Conservation (phyloP, 225 moss, liverwort and hornwort genomes). For the Sphagnum contortum region DNA sequence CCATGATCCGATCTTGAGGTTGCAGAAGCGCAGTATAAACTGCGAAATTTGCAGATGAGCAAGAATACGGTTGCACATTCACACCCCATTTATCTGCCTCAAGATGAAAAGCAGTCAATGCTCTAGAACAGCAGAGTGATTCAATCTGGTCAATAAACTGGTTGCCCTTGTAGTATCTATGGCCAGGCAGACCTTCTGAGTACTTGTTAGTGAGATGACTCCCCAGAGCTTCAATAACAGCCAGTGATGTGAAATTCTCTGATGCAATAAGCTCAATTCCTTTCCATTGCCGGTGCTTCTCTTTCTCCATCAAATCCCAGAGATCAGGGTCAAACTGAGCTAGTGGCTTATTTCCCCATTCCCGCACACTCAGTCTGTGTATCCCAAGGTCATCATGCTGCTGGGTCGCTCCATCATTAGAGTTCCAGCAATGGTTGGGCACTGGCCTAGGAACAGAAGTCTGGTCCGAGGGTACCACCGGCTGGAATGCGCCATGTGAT, state of each 20-base stretch:
- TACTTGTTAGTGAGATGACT: slow-evolving; percentile 43
- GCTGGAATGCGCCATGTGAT: no score
- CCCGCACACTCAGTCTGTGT: slow-evolving; percentile 21
- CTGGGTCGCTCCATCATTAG: no score
- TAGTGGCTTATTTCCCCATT: slow-evolving; percentile 27
- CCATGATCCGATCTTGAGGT: slow-evolving; percentile 47
- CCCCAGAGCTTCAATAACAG: slow-evolving; percentile 41
- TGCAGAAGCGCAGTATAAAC: slow-evolving; percentile 35
- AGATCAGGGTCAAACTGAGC: slow-evolving; percentile 19
- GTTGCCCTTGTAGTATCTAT: slow-evolving; percentile 38
- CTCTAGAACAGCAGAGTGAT: slow-evolving; percentile 29
- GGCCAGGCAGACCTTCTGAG: slow-evolving; percentile 38
- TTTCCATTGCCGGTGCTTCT: slow-evolving; percentile 38
- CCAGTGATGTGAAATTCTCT: slow-evolving; percentile 49
- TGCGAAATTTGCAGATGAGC: slow-evolving; percentile 41
- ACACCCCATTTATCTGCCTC: slow-evolving; percentile 34
- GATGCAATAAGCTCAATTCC: slow-evolving; percentile 46
- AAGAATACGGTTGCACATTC: slow-evolving; percentile 44
- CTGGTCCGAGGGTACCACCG: no score
- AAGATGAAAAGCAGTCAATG: slow-evolving; percentile 32
- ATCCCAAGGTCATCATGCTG: no score
- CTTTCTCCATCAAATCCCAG: slow-evolving; percentile 28
- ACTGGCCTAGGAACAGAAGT: no score
- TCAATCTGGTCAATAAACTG: slow-evolving; percentile 45
- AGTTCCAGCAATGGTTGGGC: no score